Evolutionary conservation across 2,329 filamentous ascomycete species (phyloP), one percentile per base, ranked within the genome.

Genomic region (Huntiella decipiens): DNA sequence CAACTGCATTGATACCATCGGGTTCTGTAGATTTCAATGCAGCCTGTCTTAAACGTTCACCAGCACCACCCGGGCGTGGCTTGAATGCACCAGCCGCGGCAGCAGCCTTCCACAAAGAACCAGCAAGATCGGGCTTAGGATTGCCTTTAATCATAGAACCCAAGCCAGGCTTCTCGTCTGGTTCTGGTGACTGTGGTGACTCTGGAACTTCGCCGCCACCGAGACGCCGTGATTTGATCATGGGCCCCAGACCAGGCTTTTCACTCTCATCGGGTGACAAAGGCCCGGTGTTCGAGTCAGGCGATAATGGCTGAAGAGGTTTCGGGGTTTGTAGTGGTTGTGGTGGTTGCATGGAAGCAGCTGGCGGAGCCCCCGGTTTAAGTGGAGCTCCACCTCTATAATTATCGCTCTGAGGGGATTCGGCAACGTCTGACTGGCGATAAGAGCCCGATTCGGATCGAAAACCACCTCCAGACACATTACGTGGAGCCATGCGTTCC

Each of bases 71-170:
- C 32, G 79, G 78, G 48, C 88, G 76, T 15, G 88, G 88, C 56
- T 88, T 92, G 64, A 96, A 96, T 6, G 63, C 63, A 10, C 56
- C 57, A 1, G 71, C 70, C 34, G 60, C 71, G 8, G 78, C 79
- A 1, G 84, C 85, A 17, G 85, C 85, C 60, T 85, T 92, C 62
- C 82, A 82, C 51, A 95, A 74, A 4, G 74, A 71, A 33, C 74
- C 79, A 15, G 82, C 82, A 54, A 91, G 68, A 47, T 91, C 79
- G n/a, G 68, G 71, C 51, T 72, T 77, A 1, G 77, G 79, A 57
- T 83, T 84, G 51, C 79, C 75, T 61, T 84, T 88, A 55, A 95
- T 80, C 87, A 94, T 94, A 2, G 86, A 84, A 0, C 85, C 85
- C 5, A 93, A 69, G 1, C 85, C 86, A 13, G 85, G 84, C n/a